Conservation (phyloP, 2,329 filamentous ascomycete genomes). For the Alternaria triticimaculans region DNA sequence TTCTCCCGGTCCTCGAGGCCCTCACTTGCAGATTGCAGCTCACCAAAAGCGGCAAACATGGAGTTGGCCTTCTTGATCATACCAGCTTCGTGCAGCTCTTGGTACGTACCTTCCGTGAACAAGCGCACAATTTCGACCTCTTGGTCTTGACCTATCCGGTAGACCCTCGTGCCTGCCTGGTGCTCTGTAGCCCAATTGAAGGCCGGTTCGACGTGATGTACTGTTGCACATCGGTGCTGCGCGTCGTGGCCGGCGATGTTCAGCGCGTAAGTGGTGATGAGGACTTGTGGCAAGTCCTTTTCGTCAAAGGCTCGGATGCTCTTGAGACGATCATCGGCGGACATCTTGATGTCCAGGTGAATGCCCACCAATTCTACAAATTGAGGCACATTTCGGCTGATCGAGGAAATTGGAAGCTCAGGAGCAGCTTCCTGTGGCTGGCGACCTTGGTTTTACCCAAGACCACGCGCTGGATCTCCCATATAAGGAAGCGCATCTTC, state of each 20-base stretch:
- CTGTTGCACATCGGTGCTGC: not conserved
- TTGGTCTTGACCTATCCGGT: rapidly evolving
- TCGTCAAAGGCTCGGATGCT: not conserved
- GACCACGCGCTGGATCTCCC: not conserved
- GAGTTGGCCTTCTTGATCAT: not conserved
- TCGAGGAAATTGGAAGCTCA: not conserved
- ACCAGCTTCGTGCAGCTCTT: not conserved
- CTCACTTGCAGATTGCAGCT: not conserved
- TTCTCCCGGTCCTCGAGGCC: not conserved
- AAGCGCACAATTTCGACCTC: not conserved
- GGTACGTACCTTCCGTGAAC: not conserved
- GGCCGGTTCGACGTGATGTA: not conserved
- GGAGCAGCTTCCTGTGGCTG: not conserved
- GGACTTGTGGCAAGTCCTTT: not conserved
- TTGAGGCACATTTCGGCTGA: not conserved
- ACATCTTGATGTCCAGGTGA: not conserved
- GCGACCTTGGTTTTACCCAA: not conserved
- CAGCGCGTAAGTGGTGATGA: rapidly evolving
- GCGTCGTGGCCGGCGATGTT: not conserved
- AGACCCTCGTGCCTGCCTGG: not conserved
- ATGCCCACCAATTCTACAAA: not conserved
- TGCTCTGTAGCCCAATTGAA: not conserved
- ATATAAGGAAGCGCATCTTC: too few species aligned
- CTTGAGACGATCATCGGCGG: rapidly evolving
- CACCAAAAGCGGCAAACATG: not conserved